phyloP scores from a whole-genome alignment of 2,329 filamentous ascomycete genomes.

The Colletotrichum siamense region DNA sequence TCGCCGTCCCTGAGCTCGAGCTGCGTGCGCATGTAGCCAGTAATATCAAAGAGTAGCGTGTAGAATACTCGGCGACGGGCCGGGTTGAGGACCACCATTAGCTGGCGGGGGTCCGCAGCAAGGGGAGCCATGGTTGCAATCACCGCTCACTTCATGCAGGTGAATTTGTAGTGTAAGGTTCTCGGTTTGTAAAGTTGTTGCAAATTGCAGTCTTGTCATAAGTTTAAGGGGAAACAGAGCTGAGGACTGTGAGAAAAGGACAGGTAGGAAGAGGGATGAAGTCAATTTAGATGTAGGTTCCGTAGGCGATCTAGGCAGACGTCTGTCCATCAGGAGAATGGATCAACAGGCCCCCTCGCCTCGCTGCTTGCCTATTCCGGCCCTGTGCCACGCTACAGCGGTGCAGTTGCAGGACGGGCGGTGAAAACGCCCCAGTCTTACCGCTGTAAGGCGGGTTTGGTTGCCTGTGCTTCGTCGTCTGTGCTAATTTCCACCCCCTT shows the following conservation, averaged over 20 bases:
- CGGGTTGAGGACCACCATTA: constrained; percentile 60
- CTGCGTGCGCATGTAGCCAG: constrained; percentile 58
- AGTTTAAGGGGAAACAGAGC: not conserved
- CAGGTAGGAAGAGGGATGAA: not conserved
- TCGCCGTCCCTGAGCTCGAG: constrained; percentile 43
- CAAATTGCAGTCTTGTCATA: not conserved
- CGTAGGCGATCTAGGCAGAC: constrained; percentile 3
- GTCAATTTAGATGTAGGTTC: not conserved
- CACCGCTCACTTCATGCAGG: not conserved
- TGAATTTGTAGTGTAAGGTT: not conserved
- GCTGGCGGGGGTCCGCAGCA: constrained; percentile 58
- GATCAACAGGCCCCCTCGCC: not conserved
- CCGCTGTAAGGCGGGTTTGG: not conserved
- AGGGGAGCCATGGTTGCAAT: constrained; percentile 55
- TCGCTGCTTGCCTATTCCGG: not conserved
- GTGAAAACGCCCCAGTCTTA: not conserved
- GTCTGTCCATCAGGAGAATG: not conserved
- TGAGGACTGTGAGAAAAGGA: not conserved
- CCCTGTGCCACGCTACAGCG: not conserved
- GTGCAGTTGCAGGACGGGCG: not conserved
- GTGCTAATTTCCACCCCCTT: not conserved
- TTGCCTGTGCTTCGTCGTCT: not conserved
- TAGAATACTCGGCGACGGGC: constrained; percentile 57
- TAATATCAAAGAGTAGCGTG: constrained; percentile 55
- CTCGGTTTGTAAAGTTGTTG: not conserved